These are phyloP conservation scores for Coprinopsis sp. DNA, from an alignment of 768 basidiomycete genomes.

Conservation along the genomic window DNA sequence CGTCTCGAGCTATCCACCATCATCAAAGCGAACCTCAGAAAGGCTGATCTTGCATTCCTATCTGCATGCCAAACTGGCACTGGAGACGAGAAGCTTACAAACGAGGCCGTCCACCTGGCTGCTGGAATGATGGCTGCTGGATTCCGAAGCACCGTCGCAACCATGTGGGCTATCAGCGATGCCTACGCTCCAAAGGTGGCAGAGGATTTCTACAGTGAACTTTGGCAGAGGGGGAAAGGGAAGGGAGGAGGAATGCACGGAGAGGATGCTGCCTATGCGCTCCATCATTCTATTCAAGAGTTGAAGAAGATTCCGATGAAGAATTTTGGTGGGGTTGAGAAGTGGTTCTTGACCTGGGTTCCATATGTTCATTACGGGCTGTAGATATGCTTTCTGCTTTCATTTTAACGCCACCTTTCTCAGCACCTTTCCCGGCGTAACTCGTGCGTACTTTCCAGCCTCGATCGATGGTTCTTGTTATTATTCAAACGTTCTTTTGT, in stretches of 20 bases:
- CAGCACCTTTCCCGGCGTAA: too few species aligned
- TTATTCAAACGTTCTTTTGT: too few species aligned
- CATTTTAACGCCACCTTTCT: too few species aligned
- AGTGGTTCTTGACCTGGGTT: neutral
- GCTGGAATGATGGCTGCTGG: constrained; percentile 5
- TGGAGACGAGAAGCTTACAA: constrained; percentile 18
- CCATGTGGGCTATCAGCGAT: constrained; percentile 4
- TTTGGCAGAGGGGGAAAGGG: neutral
- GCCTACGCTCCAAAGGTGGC: neutral
- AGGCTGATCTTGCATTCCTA: constrained; percentile 30
- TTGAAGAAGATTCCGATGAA: neutral
- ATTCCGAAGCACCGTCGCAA: neutral
- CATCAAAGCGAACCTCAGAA: constrained; percentile 14
- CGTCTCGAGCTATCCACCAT: constrained; percentile 14
- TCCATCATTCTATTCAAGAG: neutral
- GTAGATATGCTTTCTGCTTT: too few species aligned
- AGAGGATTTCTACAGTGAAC: neutral
- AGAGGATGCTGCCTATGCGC: neutral
- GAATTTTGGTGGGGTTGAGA: neutral
- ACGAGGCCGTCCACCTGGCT: constrained; percentile 9
- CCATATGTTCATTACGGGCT: constrained; percentile 2
- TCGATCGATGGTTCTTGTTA: too few species aligned
- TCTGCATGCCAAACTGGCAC: constrained; percentile 37
- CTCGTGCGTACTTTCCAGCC: too few species aligned
- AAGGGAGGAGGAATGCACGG: neutral